Evolutionary conservation across 2,329 filamentous ascomycete genomes (phyloP).

Genomic region (Diaporthe sp.): DNA sequence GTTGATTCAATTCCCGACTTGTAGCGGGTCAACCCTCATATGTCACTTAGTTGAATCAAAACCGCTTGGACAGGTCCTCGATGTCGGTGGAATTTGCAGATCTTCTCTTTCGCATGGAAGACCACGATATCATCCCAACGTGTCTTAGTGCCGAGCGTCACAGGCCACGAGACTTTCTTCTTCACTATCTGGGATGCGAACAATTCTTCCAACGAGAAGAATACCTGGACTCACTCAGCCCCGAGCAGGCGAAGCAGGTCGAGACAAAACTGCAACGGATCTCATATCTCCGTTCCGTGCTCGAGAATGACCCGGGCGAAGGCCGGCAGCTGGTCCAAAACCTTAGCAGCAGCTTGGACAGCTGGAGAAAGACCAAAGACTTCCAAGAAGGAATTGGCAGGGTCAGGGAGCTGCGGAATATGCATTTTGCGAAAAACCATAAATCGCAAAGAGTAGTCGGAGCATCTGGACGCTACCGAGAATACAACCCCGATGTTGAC

Average conservation of each 20-base stretch:
- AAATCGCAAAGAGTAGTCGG: slow-evolving; percentile 16
- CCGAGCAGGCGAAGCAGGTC: slow-evolving; percentile 25
- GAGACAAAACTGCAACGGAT: slow-evolving; percentile 25
- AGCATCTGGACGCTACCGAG: neutral
- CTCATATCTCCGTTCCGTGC: slow-evolving; percentile 17
- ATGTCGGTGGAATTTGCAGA: slow-evolving; percentile 29
- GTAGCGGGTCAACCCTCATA: neutral
- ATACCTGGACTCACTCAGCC: slow-evolving; percentile 21
- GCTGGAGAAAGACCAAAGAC: slow-evolving; percentile 28
- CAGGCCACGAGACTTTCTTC: slow-evolving; percentile 31
- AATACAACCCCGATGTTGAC: slow-evolving; percentile 32
- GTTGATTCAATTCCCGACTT: neutral
- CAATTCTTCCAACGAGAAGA: slow-evolving; percentile 35
- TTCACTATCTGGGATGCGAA: slow-evolving; percentile 35
- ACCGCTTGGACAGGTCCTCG: neutral
- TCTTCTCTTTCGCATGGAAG: slow-evolving; percentile 31
- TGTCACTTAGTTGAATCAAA: neutral
- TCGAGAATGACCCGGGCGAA: slow-evolving; percentile 27
- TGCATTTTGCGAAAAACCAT: slow-evolving; percentile 30
- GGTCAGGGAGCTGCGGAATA: slow-evolving; percentile 27
- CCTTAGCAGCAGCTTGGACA: slow-evolving; percentile 15
- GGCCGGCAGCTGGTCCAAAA: slow-evolving; percentile 26
- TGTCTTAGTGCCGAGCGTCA: slow-evolving; percentile 34
- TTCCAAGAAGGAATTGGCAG: slow-evolving; percentile 29
- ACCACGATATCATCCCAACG: slow-evolving; percentile 34